Evolutionary conservation across 2,329 filamentous ascomycete species (phyloP).

Genomic region (Colletotrichum spaethianum): DNA sequence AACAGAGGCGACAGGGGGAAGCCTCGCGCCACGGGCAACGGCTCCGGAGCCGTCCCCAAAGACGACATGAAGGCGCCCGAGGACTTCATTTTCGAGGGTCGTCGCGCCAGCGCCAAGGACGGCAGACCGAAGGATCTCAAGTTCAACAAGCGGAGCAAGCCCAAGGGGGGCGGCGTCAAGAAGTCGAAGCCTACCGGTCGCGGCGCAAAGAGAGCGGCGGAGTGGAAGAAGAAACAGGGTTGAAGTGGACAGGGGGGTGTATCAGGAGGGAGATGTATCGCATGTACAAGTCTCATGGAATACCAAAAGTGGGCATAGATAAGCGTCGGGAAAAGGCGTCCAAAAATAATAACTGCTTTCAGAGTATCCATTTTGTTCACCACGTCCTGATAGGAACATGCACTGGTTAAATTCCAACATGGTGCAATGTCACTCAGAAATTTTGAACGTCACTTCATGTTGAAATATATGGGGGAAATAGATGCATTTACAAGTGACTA

Average conservation of each 20-base stretch:
- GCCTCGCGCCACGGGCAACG: slow-evolving; percentile 40
- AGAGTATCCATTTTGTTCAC: not conserved
- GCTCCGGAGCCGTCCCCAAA: slow-evolving; percentile 42
- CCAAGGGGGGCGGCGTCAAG: slow-evolving; percentile 55
- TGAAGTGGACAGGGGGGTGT: slow-evolving; percentile 3
- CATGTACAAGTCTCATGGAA: slow-evolving; percentile 11
- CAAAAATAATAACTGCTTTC: slow-evolving; percentile 28
- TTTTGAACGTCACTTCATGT: no score
- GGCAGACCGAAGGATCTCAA: slow-evolving; percentile 75
- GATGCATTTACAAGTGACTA: slow-evolving; percentile 32
- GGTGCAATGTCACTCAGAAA: not conserved
- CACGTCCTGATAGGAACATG: not conserved
- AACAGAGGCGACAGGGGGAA: slow-evolving; percentile 45
- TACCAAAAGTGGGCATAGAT: slow-evolving; percentile 12
- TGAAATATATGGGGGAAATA: not conserved
- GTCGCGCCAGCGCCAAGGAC: slow-evolving; percentile 77
- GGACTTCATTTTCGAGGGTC: slow-evolving; percentile 85
- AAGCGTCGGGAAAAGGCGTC: slow-evolving; percentile 27
- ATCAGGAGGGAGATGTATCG: not conserved
- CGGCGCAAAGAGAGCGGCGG: slow-evolving; percentile 56
- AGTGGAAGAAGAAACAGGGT: slow-evolving; percentile 60
- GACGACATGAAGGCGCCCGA: slow-evolving; percentile 71
- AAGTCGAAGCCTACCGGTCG: slow-evolving; percentile 57
- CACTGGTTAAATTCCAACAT: no score
- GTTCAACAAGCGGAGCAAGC: slow-evolving; percentile 70